Evolutionary conservation across 306 rosid species (phyloP).

Genomic region (Dalbergia cochinchinensis): DNA sequence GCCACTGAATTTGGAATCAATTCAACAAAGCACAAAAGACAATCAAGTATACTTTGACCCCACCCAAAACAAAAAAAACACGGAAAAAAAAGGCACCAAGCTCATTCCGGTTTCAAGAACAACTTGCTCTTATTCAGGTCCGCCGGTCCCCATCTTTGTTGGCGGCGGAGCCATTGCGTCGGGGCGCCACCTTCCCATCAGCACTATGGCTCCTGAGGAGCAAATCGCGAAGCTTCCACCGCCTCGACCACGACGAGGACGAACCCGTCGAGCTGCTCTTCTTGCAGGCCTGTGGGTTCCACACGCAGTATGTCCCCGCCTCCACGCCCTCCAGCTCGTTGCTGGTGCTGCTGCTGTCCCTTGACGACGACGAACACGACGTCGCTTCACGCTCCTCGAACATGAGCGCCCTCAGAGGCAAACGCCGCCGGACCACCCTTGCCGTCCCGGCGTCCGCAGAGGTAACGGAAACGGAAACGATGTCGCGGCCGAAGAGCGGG

Average conservation of each 20-base stretch:
- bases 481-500: constrained; percentile 62
- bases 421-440: constrained; percentile 50
- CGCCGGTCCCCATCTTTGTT: constrained; percentile 22
- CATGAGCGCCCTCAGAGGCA: constrained; percentile 75
- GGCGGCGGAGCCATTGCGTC: constrained; percentile 33
- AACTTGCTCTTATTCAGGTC: constrained; percentile 48
- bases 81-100: neutral
- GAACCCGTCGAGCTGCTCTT: constrained; percentile 65
- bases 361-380: constrained; percentile 39
- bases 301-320: constrained; percentile 69
- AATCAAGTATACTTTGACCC: neutral
- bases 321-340: constrained; percentile 59
- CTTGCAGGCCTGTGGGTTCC: constrained; percentile 65
- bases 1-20: neutral
- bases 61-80: too few species aligned
- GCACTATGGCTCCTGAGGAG: constrained; percentile 63
- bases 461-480: constrained; percentile 24
- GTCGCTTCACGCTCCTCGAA: constrained; percentile 57
- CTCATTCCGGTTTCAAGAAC: constrained; percentile 34
- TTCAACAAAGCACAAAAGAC: neutral
- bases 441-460: neutral
- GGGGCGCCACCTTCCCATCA: constrained; percentile 47
- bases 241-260: constrained; percentile 57
- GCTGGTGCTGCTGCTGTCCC: neutral
- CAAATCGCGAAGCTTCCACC: constrained; percentile 78